Base-by-base conservation (phyloP, 2,329 filamentous ascomycete genomes). In the Periconia sp. region DNA sequence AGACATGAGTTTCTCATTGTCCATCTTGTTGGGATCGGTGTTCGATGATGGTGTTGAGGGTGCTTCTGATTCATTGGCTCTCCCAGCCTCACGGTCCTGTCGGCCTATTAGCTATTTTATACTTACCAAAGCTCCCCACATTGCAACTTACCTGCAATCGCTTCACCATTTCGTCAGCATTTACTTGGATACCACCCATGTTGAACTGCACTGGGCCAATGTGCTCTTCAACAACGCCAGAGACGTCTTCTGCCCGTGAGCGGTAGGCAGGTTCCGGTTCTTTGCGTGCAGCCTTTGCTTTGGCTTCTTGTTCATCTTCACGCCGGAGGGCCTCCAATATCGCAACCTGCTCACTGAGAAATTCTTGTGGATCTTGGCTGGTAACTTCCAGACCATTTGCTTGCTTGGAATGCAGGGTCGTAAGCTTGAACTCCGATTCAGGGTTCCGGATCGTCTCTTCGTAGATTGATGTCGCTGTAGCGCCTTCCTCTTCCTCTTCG, bases 121-220 rank as follows among this genome's bases (percentile, higher is more conserved):
- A 8, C 23, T 8, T 27, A 27, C 23, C 3, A 27, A 27, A 27
- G 23, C 23, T 27, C 23, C 23, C 8, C 3, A 5, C 23, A 3
- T 27, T 27, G 23, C 9, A n/a, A 52, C 63, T 37, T 76, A 93
- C 91, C 84, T 92, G 92, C 56, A 96, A 80, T 64, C 89, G 85
- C 73, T 92, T 89, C 53, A 96, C 77, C 89, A 95, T 94, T 66
- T 96, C 92, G 68, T 96, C 92, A 9, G 92, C 92, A 74, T 97
- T 92, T 30, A 96, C 90, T 70, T 96, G 92, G 58, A 99, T 97
- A 49, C 94, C 94, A 41, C 94, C 94, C 83, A 99, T 94, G 72
- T 99, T 99, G 78, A 97, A 97, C 69, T 96, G 92, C 59, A 97
- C 92, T 0, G 92, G 92, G 0, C 92, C 92, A 66, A 96, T 96